Conservation (phyloP, 140 eudicot genomes). For the Bidens hawaiensis region DNA sequence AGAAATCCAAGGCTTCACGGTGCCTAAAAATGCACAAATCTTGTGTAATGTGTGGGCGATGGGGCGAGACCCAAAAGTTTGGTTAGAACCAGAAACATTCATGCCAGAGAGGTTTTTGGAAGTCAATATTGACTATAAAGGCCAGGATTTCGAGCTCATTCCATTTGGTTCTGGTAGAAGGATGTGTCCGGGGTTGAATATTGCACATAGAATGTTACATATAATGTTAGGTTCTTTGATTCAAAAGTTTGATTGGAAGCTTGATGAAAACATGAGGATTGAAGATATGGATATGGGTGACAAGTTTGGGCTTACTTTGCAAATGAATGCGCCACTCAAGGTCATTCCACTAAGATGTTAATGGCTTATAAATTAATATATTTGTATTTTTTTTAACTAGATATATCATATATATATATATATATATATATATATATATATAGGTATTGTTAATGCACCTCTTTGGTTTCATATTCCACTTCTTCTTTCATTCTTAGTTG, state of each 20-base stretch:
- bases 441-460: too few relatives aligned
- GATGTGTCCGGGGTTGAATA: constrained; percentile 45
- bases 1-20: constrained; percentile 19
- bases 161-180: constrained; percentile 53
- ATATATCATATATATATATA: too few relatives aligned
- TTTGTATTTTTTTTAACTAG: too few relatives aligned
- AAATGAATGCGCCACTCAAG: constrained; percentile 26
- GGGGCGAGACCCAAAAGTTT: constrained; percentile 19
- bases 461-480: too few relatives aligned
- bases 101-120: constrained; percentile 35
- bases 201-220: constrained; percentile 43
- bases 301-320: constrained; percentile 33
- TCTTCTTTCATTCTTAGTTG: too few relatives aligned
- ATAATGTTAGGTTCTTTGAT: constrained; percentile 30
- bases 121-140: constrained; percentile 27
- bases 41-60: constrained; percentile 38
- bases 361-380: background rate
- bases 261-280: constrained; percentile 2
- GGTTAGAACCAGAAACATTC: constrained; percentile 27
- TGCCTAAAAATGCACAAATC: constrained; percentile 32
- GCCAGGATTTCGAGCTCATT: constrained; percentile 40
- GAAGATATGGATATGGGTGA: constrained; percentile 31
- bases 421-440: too few relatives aligned
- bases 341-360: background rate
- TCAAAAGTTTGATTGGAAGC: constrained; percentile 41